Base-by-base conservation (phyloP, 1,284 basidiomycete species). In the Malassezia psittaci region DNA sequence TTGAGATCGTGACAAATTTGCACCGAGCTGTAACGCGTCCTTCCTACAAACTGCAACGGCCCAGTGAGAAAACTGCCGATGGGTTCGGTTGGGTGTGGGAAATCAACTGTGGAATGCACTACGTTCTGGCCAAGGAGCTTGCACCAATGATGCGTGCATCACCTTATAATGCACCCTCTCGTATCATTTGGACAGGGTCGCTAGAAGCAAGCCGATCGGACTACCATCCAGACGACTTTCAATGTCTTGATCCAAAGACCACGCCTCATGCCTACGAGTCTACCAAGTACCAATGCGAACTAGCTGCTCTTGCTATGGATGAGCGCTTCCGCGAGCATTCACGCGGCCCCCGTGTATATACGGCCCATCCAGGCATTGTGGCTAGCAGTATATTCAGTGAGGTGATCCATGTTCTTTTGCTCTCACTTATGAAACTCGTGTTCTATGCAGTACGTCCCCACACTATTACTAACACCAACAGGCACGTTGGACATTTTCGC, bases 41-140 rank as follows among this genome's bases (percentile, higher is more conserved):
- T 3, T 60, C 63, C 4, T 75, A 67, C 60, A 74, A 73, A 57
- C 42, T 62, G 56, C 72, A 75, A 56, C 56, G 67, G 5, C 54
- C 57, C 3, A 74, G 74, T 36, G 70, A 73, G 55, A 61, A 65
- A 49, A 68, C 68, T 52, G 58, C 63, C 39, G 74, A 75, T 49
- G 63, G 64, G 8, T 66, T 61, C 40, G 74, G 74, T 19, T 75
- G 72, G 74, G 74, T 75, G 5, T 75, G 74, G 72, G 68, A 74
- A 42, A 63, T 64, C 58, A 75, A 75, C 48, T 63, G 68, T 16
- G 72, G 68, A 16, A 67, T 65, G 6, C 74, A 75, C 51, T 75
- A 66, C 61, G 58, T 74, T 19, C 49, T 75, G 15, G 72, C 67
- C 18, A 54, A 63, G 50, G 65, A 62, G 5, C 59, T 74, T 24